Base-by-base conservation (phyloP, 2,329 filamentous ascomycete species). In the Fusarium subglutinans region DNA sequence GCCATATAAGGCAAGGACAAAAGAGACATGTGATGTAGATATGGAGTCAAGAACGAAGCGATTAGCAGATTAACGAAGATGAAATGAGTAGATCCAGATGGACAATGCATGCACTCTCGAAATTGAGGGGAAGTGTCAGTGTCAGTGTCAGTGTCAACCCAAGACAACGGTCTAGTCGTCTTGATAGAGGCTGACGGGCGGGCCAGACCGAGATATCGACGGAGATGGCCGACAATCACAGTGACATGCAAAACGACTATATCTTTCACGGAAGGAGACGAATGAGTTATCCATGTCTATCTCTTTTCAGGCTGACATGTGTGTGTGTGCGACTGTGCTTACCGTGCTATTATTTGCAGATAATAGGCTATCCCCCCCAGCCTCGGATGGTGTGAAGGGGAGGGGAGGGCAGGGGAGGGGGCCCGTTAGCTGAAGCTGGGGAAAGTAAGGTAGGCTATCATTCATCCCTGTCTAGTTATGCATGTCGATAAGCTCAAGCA, bases 261-360 rank as follows among this genome's bases (percentile, higher is more conserved):
- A 62, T 48, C 69, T 54, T 33, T 44, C 53, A 63, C 26, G 63
- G 69, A 71, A 71, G 69, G 67, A 67, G 69, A 67, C 45, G 55
- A 30, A 57, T n/a, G 15, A 51, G 17, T 20, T 51, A 24, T 43
- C 40, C n/a, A 26, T 38, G 53, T 44, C 43, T 65, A 61, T 68
- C 57, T 61, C 50, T 45, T 35, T 40, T 14, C 28, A 37, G 22
- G 43, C 54, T 68, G 63, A 38, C 65, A 67, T 62, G 65, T 41
- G 41, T 37, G 24, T 24, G 24, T 24, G 17, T 18, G n/a, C 15
- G 35, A 37, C 17, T 17, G 35, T 37, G 35, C 35, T 17, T 37
- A 18, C 28, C 33, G 24, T 47, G 35, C 5, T 43, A 63, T 30
- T 30, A 37, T 47, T 20, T 40, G 41, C 41, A 28, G 51, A 24